A percentile compares a stretch with the other conserved stretches of the same genome.
Evolutionary conservation across 2,329 filamentous ascomycete species (phyloP).

Genomic region (Aureobasidium sp.): DNA sequence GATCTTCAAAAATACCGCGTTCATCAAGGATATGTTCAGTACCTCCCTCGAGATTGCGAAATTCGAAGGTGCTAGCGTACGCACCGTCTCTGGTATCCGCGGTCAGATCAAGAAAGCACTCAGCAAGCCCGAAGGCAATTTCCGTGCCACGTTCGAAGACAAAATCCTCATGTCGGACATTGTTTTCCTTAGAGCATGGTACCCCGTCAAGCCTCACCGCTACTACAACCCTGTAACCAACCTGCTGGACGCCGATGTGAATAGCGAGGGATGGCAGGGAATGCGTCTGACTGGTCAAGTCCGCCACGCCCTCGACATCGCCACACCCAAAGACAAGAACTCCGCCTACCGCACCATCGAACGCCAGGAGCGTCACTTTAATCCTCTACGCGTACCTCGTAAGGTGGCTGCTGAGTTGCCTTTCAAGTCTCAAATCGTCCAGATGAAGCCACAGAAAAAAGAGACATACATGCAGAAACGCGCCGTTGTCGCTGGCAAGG

Average conservation of each 20-base stretch:
- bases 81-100: constrained; percentile 88
- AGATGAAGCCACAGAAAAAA: constrained; percentile 69
- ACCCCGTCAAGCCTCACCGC: constrained; percentile 84
- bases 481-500: constrained; percentile 69
- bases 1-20: constrained; percentile 98
- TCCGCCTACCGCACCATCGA: constrained; percentile 67
- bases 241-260: constrained; percentile 53
- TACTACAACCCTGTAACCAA: constrained; percentile 98
- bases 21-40: constrained; percentile 98
- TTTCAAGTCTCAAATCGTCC: constrained; percentile 82
- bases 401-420: constrained; percentile 76
- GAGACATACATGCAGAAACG: constrained; percentile 91
- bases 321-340: constrained; percentile 74
- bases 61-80: constrained; percentile 92
- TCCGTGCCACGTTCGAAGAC: constrained; percentile 96
- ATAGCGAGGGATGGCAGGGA: constrained; percentile 57
- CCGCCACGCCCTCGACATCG: constrained; percentile 62
- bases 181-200: constrained; percentile 94
- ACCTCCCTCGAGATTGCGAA: constrained; percentile 90
- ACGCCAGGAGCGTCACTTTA: constrained; percentile 41
- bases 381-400: constrained; percentile 62
- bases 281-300: constrained; percentile 95
- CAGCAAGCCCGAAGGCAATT: constrained; percentile 87
- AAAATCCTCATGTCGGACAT: constrained; percentile 96
- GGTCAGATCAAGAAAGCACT: constrained; percentile 96